A percentile compares a stretch with the other conserved stretches of the same genome.
Evolutionary conservation across 768 basidiomycete species (phyloP).

Genomic region (Boletus tylopilopsis): DNA sequence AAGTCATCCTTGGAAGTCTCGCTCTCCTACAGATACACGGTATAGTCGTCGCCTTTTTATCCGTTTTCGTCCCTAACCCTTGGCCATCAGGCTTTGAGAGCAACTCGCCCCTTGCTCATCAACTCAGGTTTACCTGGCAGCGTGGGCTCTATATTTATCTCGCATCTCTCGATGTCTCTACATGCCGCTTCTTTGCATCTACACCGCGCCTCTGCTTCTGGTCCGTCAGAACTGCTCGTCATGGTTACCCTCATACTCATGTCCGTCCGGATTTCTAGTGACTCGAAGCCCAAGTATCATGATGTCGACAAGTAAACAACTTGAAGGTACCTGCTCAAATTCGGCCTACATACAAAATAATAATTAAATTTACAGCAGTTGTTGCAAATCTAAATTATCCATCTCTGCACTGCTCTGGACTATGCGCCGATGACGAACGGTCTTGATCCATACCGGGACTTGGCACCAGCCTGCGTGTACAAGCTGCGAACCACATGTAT

Average conservation of each 20-base stretch:
- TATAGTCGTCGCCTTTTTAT: conserved; percentile 76
- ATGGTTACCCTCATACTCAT: conserved; percentile 69
- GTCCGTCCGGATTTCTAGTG: conserved; percentile 84
- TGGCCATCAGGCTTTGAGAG: conserved; percentile 8
- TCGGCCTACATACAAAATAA: no score
- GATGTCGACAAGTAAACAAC: no score
- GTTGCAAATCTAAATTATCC: no score
- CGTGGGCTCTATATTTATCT: conserved; percentile 88
- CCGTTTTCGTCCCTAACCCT: conserved; percentile 51
- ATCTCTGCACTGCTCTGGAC: conserved; percentile 26
- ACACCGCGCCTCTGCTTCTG: conserved; percentile 11
- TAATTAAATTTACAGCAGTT: conserved; percentile 40
- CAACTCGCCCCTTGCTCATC: conserved; percentile 23
- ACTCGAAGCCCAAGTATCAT: no score
- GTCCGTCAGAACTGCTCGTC: conserved; percentile 47
- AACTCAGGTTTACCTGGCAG: conserved; percentile 75
- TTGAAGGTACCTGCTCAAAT: no score
- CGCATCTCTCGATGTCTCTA: conserved; percentile 83
- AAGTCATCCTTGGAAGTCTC: conserved; percentile 78
- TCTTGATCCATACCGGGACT: no score
- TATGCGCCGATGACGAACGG: no score
- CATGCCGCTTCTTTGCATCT: conserved; percentile 44
- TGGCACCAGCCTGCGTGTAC: no score
- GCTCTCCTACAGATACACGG: conserved; percentile 92
- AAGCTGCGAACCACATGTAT: no score